A percentile compares a stretch with the other conserved stretches of the same genome.
phyloP scores from a whole-genome alignment of 2,329 filamentous ascomycete species.

The Cercospora sp. region DNA sequence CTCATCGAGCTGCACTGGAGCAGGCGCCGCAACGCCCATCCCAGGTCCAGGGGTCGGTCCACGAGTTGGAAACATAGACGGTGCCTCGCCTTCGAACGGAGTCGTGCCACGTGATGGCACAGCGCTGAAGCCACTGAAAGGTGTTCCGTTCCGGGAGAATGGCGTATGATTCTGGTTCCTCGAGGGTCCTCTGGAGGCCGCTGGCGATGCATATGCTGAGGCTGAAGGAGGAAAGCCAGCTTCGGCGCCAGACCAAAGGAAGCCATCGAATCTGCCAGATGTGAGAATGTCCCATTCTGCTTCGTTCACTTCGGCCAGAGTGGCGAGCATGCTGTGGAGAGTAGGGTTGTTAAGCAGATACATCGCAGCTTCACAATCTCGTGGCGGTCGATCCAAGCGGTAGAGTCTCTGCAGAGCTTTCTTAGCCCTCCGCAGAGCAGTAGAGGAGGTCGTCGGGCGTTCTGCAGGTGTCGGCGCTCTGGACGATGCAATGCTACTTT shows the following conservation, averaged over 20 bases:
- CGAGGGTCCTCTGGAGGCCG: constrained; percentile 37
- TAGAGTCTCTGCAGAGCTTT: constrained; percentile 83
- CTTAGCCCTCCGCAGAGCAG: constrained; percentile 73
- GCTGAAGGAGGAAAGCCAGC: constrained; percentile 44
- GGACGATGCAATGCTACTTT: constrained; percentile 51
- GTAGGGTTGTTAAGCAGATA: constrained; percentile 81
- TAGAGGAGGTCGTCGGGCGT: constrained; percentile 48
- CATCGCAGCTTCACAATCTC: constrained; percentile 82
- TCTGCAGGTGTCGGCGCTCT: constrained; percentile 67
- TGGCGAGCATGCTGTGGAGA: constrained; percentile 83
- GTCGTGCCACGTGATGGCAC: constrained; percentile 52
- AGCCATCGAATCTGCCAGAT: constrained; percentile 92
- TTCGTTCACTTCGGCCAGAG: constrained; percentile 80
- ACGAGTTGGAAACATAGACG: constrained; percentile 38
- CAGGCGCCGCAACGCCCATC: constrained; percentile 41
- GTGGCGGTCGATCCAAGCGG: constrained; percentile 68
- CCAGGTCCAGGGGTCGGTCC: constrained; percentile 37
- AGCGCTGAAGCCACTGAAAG: constrained; percentile 61
- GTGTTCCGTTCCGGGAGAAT: constrained; percentile 51
- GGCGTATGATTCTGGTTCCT: constrained; percentile 48
- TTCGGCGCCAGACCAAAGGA: constrained; percentile 90
- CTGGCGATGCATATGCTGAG: constrained; percentile 33
- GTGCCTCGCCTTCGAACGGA: constrained; percentile 43
- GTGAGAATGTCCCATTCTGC: constrained; percentile 97
- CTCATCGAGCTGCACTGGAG: constrained; percentile 85